Percentiles rank a stretch among this genome's conserved stretches.
Evolutionary conservation across 495 filamentous ascomycete genomes (phyloP).

Genomic region (Penicillium desertorum): DNA sequence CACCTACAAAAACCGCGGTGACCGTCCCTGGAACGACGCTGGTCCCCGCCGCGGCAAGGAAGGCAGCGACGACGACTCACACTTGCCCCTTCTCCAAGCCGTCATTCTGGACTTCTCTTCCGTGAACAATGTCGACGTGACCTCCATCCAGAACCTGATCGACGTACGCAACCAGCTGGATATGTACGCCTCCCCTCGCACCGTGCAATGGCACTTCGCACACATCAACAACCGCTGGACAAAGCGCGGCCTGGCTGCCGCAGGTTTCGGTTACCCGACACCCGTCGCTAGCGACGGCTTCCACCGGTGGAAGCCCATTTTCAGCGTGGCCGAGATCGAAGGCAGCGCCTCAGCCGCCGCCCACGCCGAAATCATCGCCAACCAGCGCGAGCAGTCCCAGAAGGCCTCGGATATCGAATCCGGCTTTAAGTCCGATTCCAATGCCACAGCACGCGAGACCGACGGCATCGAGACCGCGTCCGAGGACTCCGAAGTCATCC

Average conservation of each 20-base stretch:
- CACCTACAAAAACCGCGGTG: conserved; percentile 64
- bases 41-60: conserved; percentile 65
- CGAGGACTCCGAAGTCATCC: conserved; percentile 30
- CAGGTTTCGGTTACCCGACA: conserved; percentile 87
- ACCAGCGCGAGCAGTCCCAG: conserved; percentile 54
- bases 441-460: conserved; percentile 33
- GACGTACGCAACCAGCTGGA: conserved; percentile 98
- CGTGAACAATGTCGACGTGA: conserved; percentile 95
- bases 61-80: conserved; percentile 42
- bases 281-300: conserved; percentile 56
- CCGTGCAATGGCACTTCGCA: conserved; percentile 95
- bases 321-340: conserved; percentile 87
- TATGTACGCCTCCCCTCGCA: conserved; percentile 75
- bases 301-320: conserved; percentile 91
- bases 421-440: conserved; percentile 30
- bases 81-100: conserved; percentile 78
- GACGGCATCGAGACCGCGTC: conserved; percentile 32
- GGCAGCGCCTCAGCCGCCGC: conserved; percentile 67
- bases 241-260: conserved; percentile 87
- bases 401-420: conserved; percentile 42
- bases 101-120: conserved; percentile 94
- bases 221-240: conserved; percentile 97
- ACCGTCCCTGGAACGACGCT: conserved; percentile 95
- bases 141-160: conserved; percentile 91
- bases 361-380: conserved; percentile 56